Percentiles rank a stretch among this genome's conserved stretches.
Conservation (phyloP, 495 filamentous ascomycete genomes). For the Xylaria cubensis region DNA sequence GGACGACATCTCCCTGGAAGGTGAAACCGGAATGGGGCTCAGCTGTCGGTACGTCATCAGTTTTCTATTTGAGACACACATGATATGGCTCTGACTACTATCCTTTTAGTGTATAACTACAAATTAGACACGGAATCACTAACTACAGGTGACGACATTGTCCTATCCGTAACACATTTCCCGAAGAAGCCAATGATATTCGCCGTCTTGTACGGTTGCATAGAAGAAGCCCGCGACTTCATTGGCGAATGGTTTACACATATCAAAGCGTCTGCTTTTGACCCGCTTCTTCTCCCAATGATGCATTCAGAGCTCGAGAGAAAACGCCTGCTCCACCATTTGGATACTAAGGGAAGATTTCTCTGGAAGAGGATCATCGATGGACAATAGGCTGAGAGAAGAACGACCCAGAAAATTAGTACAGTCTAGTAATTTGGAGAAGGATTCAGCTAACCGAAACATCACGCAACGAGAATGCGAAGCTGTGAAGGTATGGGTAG, state of each 20-base stretch:
- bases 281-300: constrained; percentile 27
- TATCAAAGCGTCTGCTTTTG: neutral
- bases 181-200: constrained; percentile 18
- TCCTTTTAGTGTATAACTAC: constrained; percentile 27
- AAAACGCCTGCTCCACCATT: constrained; percentile 16
- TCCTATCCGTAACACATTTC: constrained; percentile 28
- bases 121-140: constrained; percentile 24
- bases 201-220: constrained; percentile 28
- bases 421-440: constrained; percentile 6
- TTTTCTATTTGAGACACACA: neutral
- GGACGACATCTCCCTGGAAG: constrained; percentile 8
- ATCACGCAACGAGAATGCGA: constrained; percentile 23
- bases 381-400: constrained; percentile 18
- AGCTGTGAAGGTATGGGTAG: constrained; percentile 25
- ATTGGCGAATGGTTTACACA: neutral
- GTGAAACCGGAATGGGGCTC: constrained; percentile 3
- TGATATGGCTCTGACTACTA: neutral
- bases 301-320: constrained; percentile 26
- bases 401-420: neutral
- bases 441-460: neutral
- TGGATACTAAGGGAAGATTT: constrained; percentile 9
- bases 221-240: constrained; percentile 2
- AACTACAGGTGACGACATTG: constrained; percentile 4
- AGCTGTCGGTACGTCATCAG: constrained; percentile 26
- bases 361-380: constrained; percentile 25